Evolutionary conservation across 345 rosid species (phyloP).

Genomic region (Hibiscus tridactylites): DNA sequence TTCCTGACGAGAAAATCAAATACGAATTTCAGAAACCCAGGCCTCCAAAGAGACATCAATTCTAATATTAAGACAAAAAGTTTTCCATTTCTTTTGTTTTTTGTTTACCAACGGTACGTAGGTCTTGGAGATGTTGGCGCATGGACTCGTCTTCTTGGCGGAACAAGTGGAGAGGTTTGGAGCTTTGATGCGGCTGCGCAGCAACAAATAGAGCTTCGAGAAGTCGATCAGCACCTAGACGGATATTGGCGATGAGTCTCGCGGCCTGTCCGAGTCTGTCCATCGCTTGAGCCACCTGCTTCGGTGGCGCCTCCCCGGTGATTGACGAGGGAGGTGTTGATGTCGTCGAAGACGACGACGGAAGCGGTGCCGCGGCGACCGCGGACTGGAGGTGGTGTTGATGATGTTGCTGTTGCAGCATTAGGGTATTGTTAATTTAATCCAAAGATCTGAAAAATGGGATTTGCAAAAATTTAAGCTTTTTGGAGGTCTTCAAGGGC

Average conservation of each 20-base stretch:
- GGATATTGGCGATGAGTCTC: conserved; percentile 74
- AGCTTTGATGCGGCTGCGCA: conserved; percentile 58
- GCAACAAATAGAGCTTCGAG: conserved; percentile 74
- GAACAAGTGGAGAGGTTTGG: conserved; percentile 51
- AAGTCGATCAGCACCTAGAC: conserved; percentile 85
- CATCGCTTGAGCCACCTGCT: conserved; percentile 91
- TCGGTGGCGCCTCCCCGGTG: conserved; percentile 77
- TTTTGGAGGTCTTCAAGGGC: too few species aligned
- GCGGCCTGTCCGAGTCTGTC: conserved; percentile 84
- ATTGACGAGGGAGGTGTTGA: conserved; percentile 15
- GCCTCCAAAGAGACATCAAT: neutral
- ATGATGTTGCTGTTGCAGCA: conserved; percentile 2
- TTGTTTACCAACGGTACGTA: conserved; percentile 51
- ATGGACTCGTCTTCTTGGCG: conserved; percentile 66
- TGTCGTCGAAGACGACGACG: conserved; percentile 12
- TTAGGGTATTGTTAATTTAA: neutral
- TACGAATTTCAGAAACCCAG: neutral
- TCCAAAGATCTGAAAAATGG: neutral
- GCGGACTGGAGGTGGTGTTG: neutral
- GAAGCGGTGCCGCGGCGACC: conserved; percentile 6
- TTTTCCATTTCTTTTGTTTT: too few species aligned
- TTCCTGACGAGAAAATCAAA: conserved; percentile 40
- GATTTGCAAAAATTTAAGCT: too few species aligned
- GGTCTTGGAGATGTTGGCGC: conserved; percentile 82
- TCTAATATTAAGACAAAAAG: neutral